These are phyloP conservation scores for Coemansia sp. DNA, from an alignment of 192 early-diverging fungal species.

Conservation along the genomic window DNA sequence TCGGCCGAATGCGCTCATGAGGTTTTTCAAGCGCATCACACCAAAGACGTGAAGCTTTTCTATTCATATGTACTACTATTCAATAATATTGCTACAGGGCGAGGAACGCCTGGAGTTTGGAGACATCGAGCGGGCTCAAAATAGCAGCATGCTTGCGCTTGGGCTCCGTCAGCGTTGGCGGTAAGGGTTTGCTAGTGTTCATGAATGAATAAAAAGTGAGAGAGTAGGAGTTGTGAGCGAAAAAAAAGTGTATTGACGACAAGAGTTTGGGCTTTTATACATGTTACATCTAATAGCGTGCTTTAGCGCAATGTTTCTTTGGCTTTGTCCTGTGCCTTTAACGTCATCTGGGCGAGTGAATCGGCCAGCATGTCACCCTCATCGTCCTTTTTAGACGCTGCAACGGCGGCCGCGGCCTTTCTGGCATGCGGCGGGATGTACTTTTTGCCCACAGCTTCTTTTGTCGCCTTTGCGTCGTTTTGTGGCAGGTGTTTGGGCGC, in stretches of 20 bases:
- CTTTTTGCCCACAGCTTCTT: background rate
- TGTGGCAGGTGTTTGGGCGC: too few relatives aligned
- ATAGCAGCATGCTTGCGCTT: background rate
- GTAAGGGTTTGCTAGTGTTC: conserved; percentile 11
- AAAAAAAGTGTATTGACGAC: background rate
- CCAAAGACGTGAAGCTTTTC: conserved; percentile 29
- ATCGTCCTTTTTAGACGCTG: background rate
- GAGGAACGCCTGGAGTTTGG: conserved; percentile 7
- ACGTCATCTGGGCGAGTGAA: background rate
- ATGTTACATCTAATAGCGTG: too few relatives aligned
- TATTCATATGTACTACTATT: background rate
- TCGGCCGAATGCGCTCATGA: conserved; percentile 43
- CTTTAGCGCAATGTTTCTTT: background rate
- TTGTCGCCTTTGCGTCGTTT: background rate
- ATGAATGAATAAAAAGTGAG: background rate
- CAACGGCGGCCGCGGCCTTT: background rate
- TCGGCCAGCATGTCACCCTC: background rate
- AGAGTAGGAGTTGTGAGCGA: too few relatives aligned
- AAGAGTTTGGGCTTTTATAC: background rate
- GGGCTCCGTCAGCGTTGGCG: background rate
- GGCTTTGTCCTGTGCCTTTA: background rate
- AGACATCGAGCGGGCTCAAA: background rate
- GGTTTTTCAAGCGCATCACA: conserved; percentile 44
- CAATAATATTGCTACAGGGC: background rate
- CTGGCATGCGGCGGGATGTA: background rate